Evolutionary conservation across 148 eudicot species (phyloP).

Genomic region (Beta vulgaris): DNA sequence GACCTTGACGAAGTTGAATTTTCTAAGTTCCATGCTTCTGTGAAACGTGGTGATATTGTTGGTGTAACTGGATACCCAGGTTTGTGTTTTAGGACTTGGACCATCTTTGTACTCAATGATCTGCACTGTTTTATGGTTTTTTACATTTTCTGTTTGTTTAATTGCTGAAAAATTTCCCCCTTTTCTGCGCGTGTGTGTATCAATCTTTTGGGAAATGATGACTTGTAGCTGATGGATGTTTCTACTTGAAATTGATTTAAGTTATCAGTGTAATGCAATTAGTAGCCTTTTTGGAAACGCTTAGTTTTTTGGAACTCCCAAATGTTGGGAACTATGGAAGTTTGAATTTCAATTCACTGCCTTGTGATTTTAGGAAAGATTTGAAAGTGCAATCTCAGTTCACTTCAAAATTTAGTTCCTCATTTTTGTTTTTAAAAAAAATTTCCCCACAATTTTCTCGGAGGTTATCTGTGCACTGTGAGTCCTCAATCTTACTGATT

Average conservation of each 20-base stretch:
- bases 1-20: constrained; percentile 72
- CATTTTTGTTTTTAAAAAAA: too few relatives aligned
- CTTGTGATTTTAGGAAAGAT: neutral
- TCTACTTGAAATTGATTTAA: too few relatives aligned
- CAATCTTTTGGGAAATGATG: too few relatives aligned
- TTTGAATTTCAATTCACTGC: neutral
- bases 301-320: neutral
- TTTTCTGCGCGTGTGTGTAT: too few relatives aligned
- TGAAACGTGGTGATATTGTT: constrained; percentile 93
- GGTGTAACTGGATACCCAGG: constrained; percentile 92
- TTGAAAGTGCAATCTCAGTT: neutral
- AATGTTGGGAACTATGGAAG: neutral
- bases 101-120: neutral
- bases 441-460: neutral
- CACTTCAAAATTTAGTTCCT: neutral
- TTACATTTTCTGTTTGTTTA: too few relatives aligned
- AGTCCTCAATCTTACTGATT: neutral
- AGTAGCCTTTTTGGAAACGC: neutral
- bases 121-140: neutral
- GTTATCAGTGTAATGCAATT: neutral
- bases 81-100: constrained; percentile 26
- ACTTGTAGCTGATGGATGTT: too few relatives aligned
- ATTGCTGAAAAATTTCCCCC: too few relatives aligned
- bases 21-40: constrained; percentile 58
- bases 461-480: neutral